These are phyloP conservation scores for Picea mariana DNA, from an alignment of 83 land plant genomes.

Conservation along the genomic window DNA sequence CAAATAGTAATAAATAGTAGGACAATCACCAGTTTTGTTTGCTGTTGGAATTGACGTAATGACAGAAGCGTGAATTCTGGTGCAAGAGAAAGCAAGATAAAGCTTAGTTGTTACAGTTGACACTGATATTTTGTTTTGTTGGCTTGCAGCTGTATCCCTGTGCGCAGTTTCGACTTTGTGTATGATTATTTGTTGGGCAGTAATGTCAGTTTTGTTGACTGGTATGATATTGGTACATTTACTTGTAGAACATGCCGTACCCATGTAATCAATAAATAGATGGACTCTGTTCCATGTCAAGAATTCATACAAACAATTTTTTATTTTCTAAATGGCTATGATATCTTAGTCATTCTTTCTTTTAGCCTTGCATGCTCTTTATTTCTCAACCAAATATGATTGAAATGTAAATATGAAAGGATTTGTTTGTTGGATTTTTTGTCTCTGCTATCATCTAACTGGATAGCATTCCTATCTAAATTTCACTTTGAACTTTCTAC, in stretches of 20 bases:
- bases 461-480: not conserved
- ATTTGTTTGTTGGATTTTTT: not conserved
- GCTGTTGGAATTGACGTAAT: too few relatives aligned
- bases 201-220: constrained; percentile 78
- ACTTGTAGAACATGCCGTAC: not conserved
- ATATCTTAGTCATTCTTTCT: not conserved
- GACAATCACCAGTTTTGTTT: not conserved
- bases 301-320: not conserved
- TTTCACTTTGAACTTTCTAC: not conserved
- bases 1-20: not conserved
- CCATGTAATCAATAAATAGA: not conserved
- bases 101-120: too few relatives aligned
- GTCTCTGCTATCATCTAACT: not conserved
- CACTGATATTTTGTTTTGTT: not conserved
- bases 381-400: not conserved
- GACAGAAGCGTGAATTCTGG: too few relatives aligned
- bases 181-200: constrained; percentile 61
- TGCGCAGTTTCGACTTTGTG: constrained; percentile 69
- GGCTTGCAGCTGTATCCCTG: constrained; percentile 76
- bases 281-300: not conserved
- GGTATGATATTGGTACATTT: constrained; percentile 39
- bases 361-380: not conserved
- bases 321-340: not conserved
- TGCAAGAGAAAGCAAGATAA: too few relatives aligned
- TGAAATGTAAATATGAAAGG: not conserved